Conservation (phyloP, 257 asterid genomes). For the Solanum peruvianum region DNA sequence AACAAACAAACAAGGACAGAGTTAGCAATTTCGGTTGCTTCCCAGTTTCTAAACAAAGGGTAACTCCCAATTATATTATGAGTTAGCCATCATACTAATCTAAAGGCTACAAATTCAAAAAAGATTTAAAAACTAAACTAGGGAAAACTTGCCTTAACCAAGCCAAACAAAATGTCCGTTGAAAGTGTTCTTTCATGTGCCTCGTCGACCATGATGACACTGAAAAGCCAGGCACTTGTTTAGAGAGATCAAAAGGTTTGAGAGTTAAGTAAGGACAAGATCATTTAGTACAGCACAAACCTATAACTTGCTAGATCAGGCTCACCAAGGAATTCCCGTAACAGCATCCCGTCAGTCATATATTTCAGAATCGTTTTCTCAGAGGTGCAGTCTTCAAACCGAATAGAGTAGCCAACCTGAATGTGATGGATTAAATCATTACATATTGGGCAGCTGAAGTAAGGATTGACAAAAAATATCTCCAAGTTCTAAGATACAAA, state of each 20-base stretch:
- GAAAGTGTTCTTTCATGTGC: slow-evolving; percentile 94
- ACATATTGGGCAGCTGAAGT: neutral
- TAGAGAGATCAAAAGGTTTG: neutral
- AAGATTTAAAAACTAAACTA: neutral
- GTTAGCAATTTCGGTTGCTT: neutral
- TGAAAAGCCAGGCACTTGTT: slow-evolving; percentile 13
- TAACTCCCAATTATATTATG: neutral
- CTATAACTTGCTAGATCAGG: slow-evolving; percentile 93
- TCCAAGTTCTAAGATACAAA: neutral
- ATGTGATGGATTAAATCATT: neutral
- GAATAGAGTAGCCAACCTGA: slow-evolving; percentile 91
- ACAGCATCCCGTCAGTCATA: slow-evolving; percentile 90
- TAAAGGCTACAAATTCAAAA: neutral
- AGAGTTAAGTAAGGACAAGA: neutral
- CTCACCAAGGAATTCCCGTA: slow-evolving; percentile 92
- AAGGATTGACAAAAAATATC: neutral
- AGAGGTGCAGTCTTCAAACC: slow-evolving; percentile 93
- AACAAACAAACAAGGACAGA: neutral
- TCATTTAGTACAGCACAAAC: slow-evolving; percentile 17
- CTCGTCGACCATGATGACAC: slow-evolving; percentile 96
- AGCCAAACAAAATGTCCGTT: slow-evolving; percentile 85
- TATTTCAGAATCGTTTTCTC: slow-evolving; percentile 76
- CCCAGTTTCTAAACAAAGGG: neutral
- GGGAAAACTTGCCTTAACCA: slow-evolving; percentile 54
- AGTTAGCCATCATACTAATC: neutral